These are phyloP conservation scores for Phlyctochytrium arcticum DNA, from an alignment of 192 early-diverging fungal genomes.

Conservation along the genomic window DNA sequence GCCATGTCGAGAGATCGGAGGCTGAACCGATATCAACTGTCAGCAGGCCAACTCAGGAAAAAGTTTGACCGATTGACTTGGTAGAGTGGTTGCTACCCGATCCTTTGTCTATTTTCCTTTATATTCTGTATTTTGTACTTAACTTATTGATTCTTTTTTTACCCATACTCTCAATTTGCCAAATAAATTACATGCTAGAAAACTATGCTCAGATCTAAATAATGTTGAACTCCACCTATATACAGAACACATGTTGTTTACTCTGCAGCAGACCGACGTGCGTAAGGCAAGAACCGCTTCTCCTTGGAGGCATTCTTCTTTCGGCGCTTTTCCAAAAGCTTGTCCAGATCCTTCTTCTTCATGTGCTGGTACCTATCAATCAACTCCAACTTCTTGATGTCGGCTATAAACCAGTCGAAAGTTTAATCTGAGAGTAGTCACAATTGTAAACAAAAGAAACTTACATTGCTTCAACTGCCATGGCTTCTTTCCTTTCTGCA, in stretches of 20 bases:
- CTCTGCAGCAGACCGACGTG: conserved; percentile 17
- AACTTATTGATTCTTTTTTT: too few species aligned
- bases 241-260: neutral
- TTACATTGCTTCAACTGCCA: conserved; percentile 90
- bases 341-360: conserved; percentile 72
- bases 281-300: conserved; percentile 31
- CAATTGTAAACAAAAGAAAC: neutral
- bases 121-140: too few species aligned
- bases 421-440: neutral
- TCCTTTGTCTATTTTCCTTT: too few species aligned
- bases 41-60: conserved; percentile 41
- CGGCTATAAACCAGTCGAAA: conserved; percentile 39
- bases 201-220: too few species aligned
- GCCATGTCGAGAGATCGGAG: conserved; percentile 47
- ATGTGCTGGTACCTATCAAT: conserved; percentile 76
- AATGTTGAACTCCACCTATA: neutral
- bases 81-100: too few species aligned
- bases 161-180: too few species aligned
- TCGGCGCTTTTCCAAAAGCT: conserved; percentile 85
- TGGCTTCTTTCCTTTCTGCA: conserved; percentile 88
- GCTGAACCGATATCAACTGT: conserved; percentile 48
- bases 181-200: too few species aligned
- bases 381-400: conserved; percentile 78
- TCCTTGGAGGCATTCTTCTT: conserved; percentile 92
- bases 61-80: conserved; percentile 29